Evolutionary conservation across 441 rosid species (phyloP).

Genomic region (Adansonia madagascariensis): DNA sequence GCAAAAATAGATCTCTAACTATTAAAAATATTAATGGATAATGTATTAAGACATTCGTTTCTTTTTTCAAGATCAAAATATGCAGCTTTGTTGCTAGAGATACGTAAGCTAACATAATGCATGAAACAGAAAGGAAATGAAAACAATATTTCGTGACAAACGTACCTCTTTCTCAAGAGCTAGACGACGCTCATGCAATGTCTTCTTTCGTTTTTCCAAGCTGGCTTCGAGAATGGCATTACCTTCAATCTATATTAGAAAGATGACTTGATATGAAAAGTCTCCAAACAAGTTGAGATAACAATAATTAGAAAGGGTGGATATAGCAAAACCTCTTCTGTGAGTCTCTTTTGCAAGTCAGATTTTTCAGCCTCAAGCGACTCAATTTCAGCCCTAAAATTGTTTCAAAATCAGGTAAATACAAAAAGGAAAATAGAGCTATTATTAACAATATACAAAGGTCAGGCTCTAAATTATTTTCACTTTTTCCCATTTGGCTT

Average conservation of each 20-base stretch:
- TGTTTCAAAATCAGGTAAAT: slow-evolving; percentile 30
- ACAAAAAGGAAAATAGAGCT: slow-evolving; percentile 20
- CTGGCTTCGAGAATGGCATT: slow-evolving; percentile 65
- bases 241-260: slow-evolving; percentile 56
- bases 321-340: slow-evolving; percentile 63
- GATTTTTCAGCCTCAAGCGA: slow-evolving; percentile 69
- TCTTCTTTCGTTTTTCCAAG: slow-evolving; percentile 67
- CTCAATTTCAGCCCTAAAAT: slow-evolving; percentile 66
- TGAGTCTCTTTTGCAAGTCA: slow-evolving; percentile 65
- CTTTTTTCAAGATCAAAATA: background rate
- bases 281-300: slow-evolving; percentile 19
- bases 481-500: background rate
- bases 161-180: slow-evolving; percentile 85
- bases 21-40: background rate
- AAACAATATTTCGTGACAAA: background rate
- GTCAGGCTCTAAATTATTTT: background rate
- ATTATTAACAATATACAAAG: slow-evolving; percentile 9
- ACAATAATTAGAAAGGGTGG: slow-evolving; percentile 25
- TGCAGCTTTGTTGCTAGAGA: slow-evolving; percentile 21
- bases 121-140: slow-evolving; percentile 15
- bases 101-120: slow-evolving; percentile 1
- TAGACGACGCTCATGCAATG: slow-evolving; percentile 67
- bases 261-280: slow-evolving; percentile 21
- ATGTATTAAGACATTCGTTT: background rate
- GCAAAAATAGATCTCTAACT: slow-evolving; percentile 18